phyloP scores from a whole-genome alignment of 2,329 filamentous ascomycete species.

The Pseudocercospora vitis region DNA sequence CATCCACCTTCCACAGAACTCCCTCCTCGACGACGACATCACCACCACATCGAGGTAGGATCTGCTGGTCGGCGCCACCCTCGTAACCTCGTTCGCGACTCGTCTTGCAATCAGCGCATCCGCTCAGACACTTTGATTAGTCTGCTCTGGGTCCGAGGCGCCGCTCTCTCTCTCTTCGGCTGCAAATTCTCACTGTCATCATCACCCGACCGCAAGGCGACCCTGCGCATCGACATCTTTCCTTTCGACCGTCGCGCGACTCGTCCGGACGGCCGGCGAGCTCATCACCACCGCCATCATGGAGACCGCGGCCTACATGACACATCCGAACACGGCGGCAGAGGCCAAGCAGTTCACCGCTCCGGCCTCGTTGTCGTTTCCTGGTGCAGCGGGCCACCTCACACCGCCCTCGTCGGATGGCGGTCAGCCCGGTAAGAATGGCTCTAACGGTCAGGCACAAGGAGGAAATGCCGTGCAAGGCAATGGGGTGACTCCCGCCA shows the following conservation, averaged over 20 bases:
- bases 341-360: conserved; percentile 97
- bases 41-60: conserved; percentile 17
- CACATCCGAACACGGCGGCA: conserved; percentile 84
- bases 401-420: conserved; percentile 75
- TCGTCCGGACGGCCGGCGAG: not conserved
- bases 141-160: conserved; percentile 23
- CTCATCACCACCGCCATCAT: conserved; percentile 53
- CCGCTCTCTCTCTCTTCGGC: conserved; percentile 10
- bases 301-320: conserved; percentile 71
- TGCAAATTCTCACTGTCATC: conserved; percentile 10
- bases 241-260: conserved; percentile 4
- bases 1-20: conserved; percentile 8
- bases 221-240: not conserved
- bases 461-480: conserved; percentile 44
- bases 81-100: conserved; percentile 4
- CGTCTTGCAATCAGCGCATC: conserved; percentile 13
- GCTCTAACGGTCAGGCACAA: conserved; percentile 47
- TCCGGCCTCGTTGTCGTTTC: conserved; percentile 87
- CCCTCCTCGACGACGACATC: conserved; percentile 6
- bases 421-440: conserved; percentile 57
- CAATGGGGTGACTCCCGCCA: conserved; percentile 80
- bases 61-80: conserved; percentile 21
- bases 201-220: conserved; percentile 2
- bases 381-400: conserved; percentile 71
- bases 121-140: conserved; percentile 24